Base-by-base conservation (phyloP, 257 asterid genomes). In the Ehretia macrophylla region DNA sequence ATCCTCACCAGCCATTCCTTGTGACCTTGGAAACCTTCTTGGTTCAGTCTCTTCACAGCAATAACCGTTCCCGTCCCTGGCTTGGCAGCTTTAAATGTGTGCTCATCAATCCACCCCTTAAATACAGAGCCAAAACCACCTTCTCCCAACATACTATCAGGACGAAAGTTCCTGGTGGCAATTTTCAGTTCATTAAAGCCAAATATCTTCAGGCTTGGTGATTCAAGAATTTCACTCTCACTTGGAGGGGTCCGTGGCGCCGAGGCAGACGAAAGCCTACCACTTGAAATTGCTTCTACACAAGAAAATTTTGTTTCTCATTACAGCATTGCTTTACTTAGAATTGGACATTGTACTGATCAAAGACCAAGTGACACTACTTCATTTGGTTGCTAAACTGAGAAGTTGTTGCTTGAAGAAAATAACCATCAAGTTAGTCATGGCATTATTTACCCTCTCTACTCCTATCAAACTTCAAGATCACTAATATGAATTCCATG, bases 21-120 rank as follows among this genome's bases (percentile, higher is more conserved):
- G 77, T 88, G 96, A 44, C 96, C 95, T 63, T 88, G 96, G 66
- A 83, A 74, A 9, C 95, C 86, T 14, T 88, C 90, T 73, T 83
- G 95, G 55, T 82, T 88, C 5, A 88, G 76, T 73, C 86, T 80
- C 78, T 88, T 88, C 16, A 85, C 95, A 14, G 96, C 96, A 27
- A 88, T 72, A 5, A 76, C 87, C 18, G 80, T 62, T 49, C 95
- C 90, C 8, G 82, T 55, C 11, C 95, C 95, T 0, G 95, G 78
- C 71, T 63, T 76, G 6, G 96, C 65, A 12, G 93, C 81, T 9
- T 79, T 83, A 47, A 73, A 72, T 0, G 95, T 67, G 51, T 81
- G 75, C 56, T 85, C 83, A 13, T 88, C 96, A 27, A 88, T 67
- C 96, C 96, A 88, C 13, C 96, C 96, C 66, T 88, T 85, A 70